Conservation (phyloP, 2,329 filamentous ascomycete species). For the Hirsutella rhossiliensis region DNA sequence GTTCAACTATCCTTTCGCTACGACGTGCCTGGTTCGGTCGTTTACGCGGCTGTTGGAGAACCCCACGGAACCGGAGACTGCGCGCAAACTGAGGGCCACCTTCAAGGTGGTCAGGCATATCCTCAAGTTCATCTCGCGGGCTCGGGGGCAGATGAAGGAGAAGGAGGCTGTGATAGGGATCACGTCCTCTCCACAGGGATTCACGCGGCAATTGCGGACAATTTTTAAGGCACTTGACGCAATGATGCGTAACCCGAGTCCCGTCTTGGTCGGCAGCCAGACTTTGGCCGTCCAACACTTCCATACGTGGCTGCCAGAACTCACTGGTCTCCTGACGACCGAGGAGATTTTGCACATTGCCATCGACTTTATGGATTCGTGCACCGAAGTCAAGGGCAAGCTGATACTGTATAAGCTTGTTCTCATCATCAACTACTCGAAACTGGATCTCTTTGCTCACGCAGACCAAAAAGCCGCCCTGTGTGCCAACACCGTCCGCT, state of each 20-base stretch:
- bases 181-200: conserved; percentile 57
- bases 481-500: conserved; percentile 71
- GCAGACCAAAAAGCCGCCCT: conserved; percentile 63
- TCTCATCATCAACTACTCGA: conserved; percentile 83
- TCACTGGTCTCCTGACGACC: conserved; percentile 61
- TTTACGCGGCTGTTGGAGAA: conserved; percentile 75
- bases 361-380: conserved; percentile 89
- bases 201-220: conserved; percentile 70
- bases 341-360: conserved; percentile 86
- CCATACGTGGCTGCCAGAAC: conserved; percentile 92
- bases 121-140: conserved; percentile 88
- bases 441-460: conserved; percentile 68
- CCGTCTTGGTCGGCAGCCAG: conserved; percentile 84
- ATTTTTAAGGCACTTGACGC: conserved; percentile 85
- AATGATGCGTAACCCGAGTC: conserved; percentile 78
- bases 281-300: conserved; percentile 93
- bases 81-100: conserved; percentile 74
- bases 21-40: conserved; percentile 74
- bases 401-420: conserved; percentile 85
- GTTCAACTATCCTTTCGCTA: conserved; percentile 90
- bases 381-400: conserved; percentile 76
- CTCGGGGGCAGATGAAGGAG: conserved; percentile 71
- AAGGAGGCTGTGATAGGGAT: conserved; percentile 84
- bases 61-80: conserved; percentile 70
- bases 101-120: conserved; percentile 93